A percentile compares a stretch with the other conserved stretches of the same genome.
Evolutionary conservation across 768 basidiomycete genomes (phyloP).

Genomic region (Collybia sordida): DNA sequence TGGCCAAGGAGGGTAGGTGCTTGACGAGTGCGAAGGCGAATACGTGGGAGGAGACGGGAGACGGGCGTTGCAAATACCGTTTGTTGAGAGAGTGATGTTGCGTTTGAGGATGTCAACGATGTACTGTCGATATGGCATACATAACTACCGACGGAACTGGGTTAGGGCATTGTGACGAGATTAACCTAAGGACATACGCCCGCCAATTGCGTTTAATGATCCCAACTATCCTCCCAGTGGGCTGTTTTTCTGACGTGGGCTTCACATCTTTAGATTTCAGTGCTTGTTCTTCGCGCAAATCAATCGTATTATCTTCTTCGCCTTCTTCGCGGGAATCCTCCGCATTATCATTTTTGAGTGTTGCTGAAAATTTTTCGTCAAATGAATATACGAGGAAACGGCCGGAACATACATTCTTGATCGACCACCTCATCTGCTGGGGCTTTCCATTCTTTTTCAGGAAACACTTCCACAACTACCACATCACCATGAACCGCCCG

Average conservation of each 20-base stretch:
- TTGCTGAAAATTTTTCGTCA: no score
- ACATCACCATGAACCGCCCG: constrained; percentile 92
- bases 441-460: constrained; percentile 88
- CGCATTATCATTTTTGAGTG: constrained; percentile 84
- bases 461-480: constrained; percentile 87
- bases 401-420: constrained; percentile 67
- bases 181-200: constrained; percentile 55
- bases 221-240: constrained; percentile 90
- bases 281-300: constrained; percentile 40
- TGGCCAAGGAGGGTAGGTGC: constrained; percentile 85
- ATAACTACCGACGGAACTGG: constrained; percentile 46
- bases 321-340: constrained; percentile 70
- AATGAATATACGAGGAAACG: constrained; percentile 1
- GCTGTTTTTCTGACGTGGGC: constrained; percentile 64
- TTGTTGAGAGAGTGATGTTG: constrained; percentile 81
- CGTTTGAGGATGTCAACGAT: constrained; percentile 76
- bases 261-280: constrained; percentile 33
- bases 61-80: constrained; percentile 95
- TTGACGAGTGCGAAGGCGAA: constrained; percentile 92
- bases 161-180: constrained; percentile 1
- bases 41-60: constrained; percentile 88
- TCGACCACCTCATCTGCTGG: constrained; percentile 92
- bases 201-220: constrained; percentile 96
- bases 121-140: constrained; percentile 94
- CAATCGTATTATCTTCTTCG: constrained; percentile 37